Base-by-base conservation (phyloP, 2,329 filamentous ascomycete species). In the Blumeria hordei region DNA sequence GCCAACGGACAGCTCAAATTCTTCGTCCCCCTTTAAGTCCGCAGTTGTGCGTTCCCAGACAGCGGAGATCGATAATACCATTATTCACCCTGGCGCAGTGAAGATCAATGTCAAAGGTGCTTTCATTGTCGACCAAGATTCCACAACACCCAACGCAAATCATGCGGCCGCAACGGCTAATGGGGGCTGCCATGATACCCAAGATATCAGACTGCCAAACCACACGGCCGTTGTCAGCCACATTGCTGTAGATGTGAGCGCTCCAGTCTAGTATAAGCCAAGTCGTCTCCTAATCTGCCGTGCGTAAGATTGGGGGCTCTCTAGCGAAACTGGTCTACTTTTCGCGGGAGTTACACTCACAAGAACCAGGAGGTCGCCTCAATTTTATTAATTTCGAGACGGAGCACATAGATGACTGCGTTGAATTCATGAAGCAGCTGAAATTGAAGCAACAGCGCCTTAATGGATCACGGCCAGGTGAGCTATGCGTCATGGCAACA, bases 341-440 rank as follows among this genome's bases (percentile, higher is more conserved):
- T 66, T 92, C 88, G 16, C 84, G 86, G 60, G 92, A 96, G 69
- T 77, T 83, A 44, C 77, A 83, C 65, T 84, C 83, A 11, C 77
- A 74, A 33, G 83, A 88, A 62, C 81, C 84, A 53, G 92, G 92
- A 55, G 92, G 92, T 55, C 81, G 92, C 28, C 74, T 98, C 55
- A 94, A 94, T 69, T 98, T 98, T 66, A 76, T 94, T 64, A 93
- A 83, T 64, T 96, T 96, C 69, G 92, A 98, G 71, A 96, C 92
- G 4, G 87, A 95, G 64, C 79, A 80, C 57, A 94, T 98, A 63
- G 87, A 94, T 64, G 80, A 92, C 59, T 95, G 88, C 68, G 83
- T 98, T 60, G 82, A 88, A 62, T 95, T 94, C 64, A 88, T 98
- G 75, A 78, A 81, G 62, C 77, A 85, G 61, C 72, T 96, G 59